Percentiles rank a stretch among this genome's conserved stretches.
Evolutionary conservation across 345 rosid species (phyloP).

Genomic region (Eucalyptus camaldulensis): DNA sequence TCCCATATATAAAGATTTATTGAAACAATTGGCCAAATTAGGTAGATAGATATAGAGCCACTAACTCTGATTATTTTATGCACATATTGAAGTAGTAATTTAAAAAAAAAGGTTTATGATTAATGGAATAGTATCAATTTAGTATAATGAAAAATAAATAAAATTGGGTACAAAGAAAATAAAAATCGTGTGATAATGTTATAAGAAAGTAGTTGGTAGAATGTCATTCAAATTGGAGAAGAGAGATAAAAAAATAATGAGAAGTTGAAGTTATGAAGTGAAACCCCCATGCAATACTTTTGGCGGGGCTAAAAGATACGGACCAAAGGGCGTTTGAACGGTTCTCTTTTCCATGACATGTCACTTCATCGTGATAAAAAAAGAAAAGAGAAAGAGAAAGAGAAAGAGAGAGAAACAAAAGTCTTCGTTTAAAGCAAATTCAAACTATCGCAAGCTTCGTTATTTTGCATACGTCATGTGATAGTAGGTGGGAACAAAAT

Average conservation of each 20-base stretch:
- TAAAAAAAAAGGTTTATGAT: background rate
- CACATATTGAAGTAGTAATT: background rate
- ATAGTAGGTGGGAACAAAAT: background rate
- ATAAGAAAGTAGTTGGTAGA: background rate
- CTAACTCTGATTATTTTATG: background rate
- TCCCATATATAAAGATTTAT: background rate
- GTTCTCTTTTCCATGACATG: background rate
- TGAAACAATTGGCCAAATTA: background rate
- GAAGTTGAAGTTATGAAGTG: background rate
- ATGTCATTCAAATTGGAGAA: background rate
- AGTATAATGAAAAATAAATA: background rate
- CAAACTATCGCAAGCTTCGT: background rate
- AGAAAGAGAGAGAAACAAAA: background rate
- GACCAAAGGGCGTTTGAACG: background rate
- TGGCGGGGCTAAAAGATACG: background rate
- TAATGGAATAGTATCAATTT: background rate
- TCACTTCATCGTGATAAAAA: background rate
- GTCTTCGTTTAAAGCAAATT: background rate
- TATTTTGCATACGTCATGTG: background rate
- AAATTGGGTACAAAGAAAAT: background rate
- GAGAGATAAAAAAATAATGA: too few relatives aligned
- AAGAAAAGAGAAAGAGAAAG: background rate
- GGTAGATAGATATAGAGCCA: background rate
- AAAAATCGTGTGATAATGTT: background rate
- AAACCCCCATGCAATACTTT: background rate